Conservation (phyloP, 2,329 filamentous ascomycete genomes). For the Sarocladium strictum region DNA sequence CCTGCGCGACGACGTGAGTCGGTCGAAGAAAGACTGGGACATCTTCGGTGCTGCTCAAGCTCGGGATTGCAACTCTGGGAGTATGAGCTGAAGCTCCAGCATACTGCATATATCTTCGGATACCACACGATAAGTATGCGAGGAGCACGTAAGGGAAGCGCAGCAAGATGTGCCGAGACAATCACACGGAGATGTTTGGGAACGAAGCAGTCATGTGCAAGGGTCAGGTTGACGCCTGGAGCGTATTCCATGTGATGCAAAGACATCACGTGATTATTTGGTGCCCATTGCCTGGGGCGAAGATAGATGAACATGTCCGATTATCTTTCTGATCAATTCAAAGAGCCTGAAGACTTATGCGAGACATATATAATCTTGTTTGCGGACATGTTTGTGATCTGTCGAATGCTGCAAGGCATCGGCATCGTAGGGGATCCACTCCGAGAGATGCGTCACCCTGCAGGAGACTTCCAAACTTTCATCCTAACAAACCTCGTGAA, state of each 20-base stretch:
- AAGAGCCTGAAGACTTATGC: background rate
- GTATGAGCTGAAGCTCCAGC: background rate
- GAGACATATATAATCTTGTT: too few relatives aligned
- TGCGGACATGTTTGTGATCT: too few relatives aligned
- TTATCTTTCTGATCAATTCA: background rate
- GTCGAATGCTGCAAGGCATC: too few relatives aligned
- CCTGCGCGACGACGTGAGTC: slow-evolving; percentile 14
- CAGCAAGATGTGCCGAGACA: background rate
- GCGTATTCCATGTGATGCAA: background rate
- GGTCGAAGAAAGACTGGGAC: slow-evolving; percentile 22
- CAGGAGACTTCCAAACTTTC: too few relatives aligned
- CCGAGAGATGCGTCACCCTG: too few relatives aligned
- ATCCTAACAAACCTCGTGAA: too few relatives aligned
- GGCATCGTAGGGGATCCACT: too few relatives aligned
- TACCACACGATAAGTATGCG: too few relatives aligned
- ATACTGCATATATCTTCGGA: background rate
- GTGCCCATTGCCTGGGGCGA: too few relatives aligned
- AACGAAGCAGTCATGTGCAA: background rate
- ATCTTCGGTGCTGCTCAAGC: slow-evolving; percentile 17
- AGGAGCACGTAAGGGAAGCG: too few relatives aligned
- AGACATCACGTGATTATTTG: background rate
- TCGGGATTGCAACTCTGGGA: background rate
- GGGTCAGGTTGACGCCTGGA: background rate
- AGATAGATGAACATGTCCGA: too few relatives aligned
- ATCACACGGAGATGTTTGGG: background rate